phyloP scores from a whole-genome alignment of 2,329 filamentous ascomycete genomes.

The Phaeomoniella chlamydospora region DNA sequence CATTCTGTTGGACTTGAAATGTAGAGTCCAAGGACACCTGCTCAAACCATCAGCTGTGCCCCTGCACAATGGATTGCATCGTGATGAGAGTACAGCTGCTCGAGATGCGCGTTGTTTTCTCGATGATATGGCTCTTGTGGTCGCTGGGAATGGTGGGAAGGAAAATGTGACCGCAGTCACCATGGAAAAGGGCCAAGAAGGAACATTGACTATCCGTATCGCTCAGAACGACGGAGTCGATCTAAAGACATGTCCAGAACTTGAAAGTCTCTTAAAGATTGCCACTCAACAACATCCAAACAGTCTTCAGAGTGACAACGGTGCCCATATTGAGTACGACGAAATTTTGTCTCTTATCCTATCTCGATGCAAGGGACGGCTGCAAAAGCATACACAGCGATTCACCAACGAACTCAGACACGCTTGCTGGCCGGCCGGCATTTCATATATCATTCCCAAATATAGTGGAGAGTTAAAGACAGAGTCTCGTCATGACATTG shows the following conservation, averaged over 20 bases:
- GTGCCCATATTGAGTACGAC: not conserved
- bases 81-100: conserved; percentile 1
- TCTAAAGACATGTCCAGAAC: not conserved
- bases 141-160: conserved; percentile 1
- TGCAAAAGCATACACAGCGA: not conserved
- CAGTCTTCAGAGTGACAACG: not conserved
- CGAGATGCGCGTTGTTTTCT: conserved; percentile 1
- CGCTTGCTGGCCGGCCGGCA: not conserved
- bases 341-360: not conserved
- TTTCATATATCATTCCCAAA: not conserved
- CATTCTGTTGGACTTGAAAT: conserved; percentile 3
- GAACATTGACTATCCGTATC: not conserved
- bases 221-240: not conserved
- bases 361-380: not conserved
- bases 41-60: conserved; percentile 1
- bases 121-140: conserved; percentile 4
- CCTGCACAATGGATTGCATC: too few species aligned
- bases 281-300: not conserved
- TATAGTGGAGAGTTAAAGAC: not conserved
- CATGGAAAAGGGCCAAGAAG: conserved; percentile 2
- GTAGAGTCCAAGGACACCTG: conserved; percentile 1
- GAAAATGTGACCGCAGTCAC: conserved; percentile 3
- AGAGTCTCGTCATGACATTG: not conserved
- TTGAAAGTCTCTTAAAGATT: not conserved
- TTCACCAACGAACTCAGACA: not conserved